phyloP scores from a whole-genome alignment of 73 alveolate genomes.

The Tetrahymena borealis region DNA sequence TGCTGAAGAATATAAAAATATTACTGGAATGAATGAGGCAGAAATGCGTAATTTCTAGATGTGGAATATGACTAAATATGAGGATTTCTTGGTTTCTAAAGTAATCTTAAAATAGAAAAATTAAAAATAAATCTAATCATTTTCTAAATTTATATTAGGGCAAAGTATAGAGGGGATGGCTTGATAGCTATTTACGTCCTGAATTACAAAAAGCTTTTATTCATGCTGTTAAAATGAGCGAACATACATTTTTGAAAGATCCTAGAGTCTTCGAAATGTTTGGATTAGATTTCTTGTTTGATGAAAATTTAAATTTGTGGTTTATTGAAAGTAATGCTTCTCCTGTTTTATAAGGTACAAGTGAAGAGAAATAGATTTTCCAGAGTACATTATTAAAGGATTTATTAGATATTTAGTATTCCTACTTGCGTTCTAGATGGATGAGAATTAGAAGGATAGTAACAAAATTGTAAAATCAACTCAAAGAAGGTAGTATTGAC shows the following conservation, averaged over 20 bases:
- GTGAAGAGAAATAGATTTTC: conserved; percentile 14
- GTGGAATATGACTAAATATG: neutral
- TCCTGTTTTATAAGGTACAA: conserved; percentile 36
- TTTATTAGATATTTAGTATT: conserved; percentile 4
- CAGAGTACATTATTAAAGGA: conserved; percentile 12
- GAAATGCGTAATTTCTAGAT: neutral
- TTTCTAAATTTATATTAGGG: neutral
- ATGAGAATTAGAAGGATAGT: neutral
- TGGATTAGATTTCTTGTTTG: conserved; percentile 29
- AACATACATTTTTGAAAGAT: neutral
- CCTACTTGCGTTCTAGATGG: neutral
- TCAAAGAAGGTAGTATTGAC: neutral
- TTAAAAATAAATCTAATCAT: neutral
- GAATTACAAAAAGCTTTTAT: neutral
- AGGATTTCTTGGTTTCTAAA: neutral
- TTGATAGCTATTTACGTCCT: neutral
- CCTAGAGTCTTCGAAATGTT: conserved; percentile 16
- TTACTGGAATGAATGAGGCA: neutral
- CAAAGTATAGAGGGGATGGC: neutral
- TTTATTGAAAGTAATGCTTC: conserved; percentile 24
- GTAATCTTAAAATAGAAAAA: no score
- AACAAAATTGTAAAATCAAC: neutral
- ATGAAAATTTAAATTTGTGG: conserved; percentile 11
- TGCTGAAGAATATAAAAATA: neutral
- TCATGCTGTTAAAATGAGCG: neutral